Conservation (phyloP, 2,329 filamentous ascomycete species). For the Fonsecaea pedrosoi region DNA sequence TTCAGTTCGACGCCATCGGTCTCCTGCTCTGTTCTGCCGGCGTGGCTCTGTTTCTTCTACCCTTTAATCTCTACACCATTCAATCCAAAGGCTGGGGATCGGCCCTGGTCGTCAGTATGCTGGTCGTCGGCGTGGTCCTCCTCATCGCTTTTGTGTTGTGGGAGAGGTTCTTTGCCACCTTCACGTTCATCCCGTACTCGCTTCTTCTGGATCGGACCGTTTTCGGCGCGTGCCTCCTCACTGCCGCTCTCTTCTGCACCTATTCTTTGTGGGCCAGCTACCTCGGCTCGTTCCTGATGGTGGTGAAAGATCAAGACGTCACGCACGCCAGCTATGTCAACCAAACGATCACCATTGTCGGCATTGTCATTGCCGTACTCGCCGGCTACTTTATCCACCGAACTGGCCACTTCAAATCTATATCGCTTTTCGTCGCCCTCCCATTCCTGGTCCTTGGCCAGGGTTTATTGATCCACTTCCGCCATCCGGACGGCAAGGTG, state of each 20-base stretch:
- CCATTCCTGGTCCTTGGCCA: no score
- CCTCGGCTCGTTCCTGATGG: constrained; percentile 35
- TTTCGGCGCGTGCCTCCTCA: constrained; percentile 30
- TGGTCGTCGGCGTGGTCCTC: constrained; percentile 60
- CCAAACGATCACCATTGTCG: constrained; percentile 56
- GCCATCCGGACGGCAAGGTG: no score
- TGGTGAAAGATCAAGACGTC: constrained; percentile 53
- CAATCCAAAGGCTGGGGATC: constrained; percentile 50
- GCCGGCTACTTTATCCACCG: constrained; percentile 56
- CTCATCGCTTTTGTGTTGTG: constrained; percentile 62
- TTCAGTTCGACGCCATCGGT: constrained; percentile 68
- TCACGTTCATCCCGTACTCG: constrained; percentile 56
- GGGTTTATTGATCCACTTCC: no score
- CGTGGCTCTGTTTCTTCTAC: constrained; percentile 67
- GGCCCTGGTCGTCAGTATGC: constrained; percentile 56
- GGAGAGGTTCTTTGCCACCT: constrained; percentile 60
- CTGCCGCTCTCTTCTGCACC: constrained; percentile 37
- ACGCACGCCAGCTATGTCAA: constrained; percentile 52
- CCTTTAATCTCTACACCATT: constrained; percentile 62
- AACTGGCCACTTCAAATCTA: constrained; percentile 56
- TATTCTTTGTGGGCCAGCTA: constrained; percentile 43
- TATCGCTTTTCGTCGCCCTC: no score
- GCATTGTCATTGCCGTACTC: constrained; percentile 60
- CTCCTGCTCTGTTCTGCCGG: constrained; percentile 66
- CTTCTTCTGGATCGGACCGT: constrained; percentile 45